Base-by-base conservation (phyloP, 2,329 filamentous ascomycete genomes). In the Xylariaceae sp. region DNA sequence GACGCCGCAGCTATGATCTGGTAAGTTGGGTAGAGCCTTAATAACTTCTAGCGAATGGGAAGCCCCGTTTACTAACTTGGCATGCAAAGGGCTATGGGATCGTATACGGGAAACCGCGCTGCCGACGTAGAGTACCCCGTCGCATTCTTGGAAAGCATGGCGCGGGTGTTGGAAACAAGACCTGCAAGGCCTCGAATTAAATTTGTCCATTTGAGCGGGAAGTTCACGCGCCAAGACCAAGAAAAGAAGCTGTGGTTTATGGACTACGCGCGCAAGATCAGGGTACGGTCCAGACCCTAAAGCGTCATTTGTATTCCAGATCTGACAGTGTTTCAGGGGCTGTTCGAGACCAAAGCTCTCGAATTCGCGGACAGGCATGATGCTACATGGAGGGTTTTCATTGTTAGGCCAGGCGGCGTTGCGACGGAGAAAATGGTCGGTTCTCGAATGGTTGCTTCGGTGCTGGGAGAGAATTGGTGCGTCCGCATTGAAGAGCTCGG, bases 171-270 rank as follows among this genome's bases (percentile, higher is more conserved):
- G 36, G 50, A 61, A 47, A 49, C 60, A 2, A 47, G 41, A 21
- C 46, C 50, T 3, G 7, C 33, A 2, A 45, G 63, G 24, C 36
- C 56, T 0, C 62, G 9, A 2, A 74, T 75, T 23, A 63, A 65
- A 34, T 73, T 66, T 29, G 62, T 75, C 2, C 71, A 71, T 33
- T 56, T 75, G 4, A 74, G 73, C 34, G 73, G 73, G 1, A 71
- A 66, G 12, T 73, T 71, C 26, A 72, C 73, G 0, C 58, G 65
- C 9, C 70, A 68, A 16, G 62, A 75, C 16, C 73, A 75, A 50
- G 65, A 72, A 5, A 51, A 63, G 17, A 69, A 56, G 23, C 14
- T 75, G 14, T 71, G 66, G 60, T 67, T 68, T 0, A 37, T 68
- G 17, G 66, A 61, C 2, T 64, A 69, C 11, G 55, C 64, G 29